phyloP scores from a whole-genome alignment of 352 stramenopile genomes.

The Phytopythium montanum region DNA sequence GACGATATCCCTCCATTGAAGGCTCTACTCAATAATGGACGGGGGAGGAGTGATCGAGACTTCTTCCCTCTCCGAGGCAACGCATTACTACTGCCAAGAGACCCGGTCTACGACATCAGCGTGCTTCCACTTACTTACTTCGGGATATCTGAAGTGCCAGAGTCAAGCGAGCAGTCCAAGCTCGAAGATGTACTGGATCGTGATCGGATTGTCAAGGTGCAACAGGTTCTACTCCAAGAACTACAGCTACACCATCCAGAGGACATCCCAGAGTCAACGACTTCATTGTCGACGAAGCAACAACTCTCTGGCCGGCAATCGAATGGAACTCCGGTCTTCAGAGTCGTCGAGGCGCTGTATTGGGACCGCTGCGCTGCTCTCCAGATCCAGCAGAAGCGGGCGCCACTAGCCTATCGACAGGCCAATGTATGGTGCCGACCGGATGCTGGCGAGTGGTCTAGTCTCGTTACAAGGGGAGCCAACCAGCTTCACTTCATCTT shows the following conservation, averaged over 20 bases:
- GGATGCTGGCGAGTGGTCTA: slow-evolving; percentile 70
- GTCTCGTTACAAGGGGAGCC: slow-evolving; percentile 49
- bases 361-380: slow-evolving; percentile 79
- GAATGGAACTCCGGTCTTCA: slow-evolving; percentile 11
- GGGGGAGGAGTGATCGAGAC: slow-evolving; percentile 17
- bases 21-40: slow-evolving; percentile 30
- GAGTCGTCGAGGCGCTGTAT: slow-evolving; percentile 67
- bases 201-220: slow-evolving; percentile 45
- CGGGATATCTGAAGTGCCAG: not conserved
- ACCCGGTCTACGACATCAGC: slow-evolving; percentile 50
- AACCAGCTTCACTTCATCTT: slow-evolving; percentile 70
- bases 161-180: slow-evolving; percentile 5
- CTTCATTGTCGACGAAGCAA: not conserved
- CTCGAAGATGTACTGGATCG: slow-evolving; percentile 34
- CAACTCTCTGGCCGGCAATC: slow-evolving; percentile 6
- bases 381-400: slow-evolving; percentile 47
- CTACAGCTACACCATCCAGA: slow-evolving; percentile 57
- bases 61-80: slow-evolving; percentile 67
- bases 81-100: slow-evolving; percentile 62
- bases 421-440: slow-evolving; percentile 64
- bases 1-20: slow-evolving; percentile 50
- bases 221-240: slow-evolving; percentile 57
- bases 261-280: slow-evolving; percentile 12
- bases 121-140: slow-evolving; percentile 16
- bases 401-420: slow-evolving; percentile 40